These are phyloP conservation scores for Venturia pyrina DNA, from an alignment of 2,329 filamentous ascomycete species.

Conservation along the genomic window DNA sequence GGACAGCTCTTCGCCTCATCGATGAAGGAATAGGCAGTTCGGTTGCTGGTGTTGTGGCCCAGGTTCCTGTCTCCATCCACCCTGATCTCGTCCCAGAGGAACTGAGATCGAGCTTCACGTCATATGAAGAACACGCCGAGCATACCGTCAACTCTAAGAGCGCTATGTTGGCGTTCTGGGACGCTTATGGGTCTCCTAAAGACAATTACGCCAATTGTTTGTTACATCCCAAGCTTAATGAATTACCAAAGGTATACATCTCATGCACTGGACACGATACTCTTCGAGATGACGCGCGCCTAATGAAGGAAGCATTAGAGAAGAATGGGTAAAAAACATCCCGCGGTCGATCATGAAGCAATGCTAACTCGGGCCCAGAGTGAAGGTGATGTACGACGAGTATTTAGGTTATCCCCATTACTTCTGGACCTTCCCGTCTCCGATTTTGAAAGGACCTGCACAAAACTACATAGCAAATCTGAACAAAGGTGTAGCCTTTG, in stretches of 20 bases:
- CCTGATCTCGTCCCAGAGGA: constrained; percentile 26
- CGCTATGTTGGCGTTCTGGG: constrained; percentile 27
- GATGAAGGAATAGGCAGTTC: constrained; percentile 25
- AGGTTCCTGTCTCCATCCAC: constrained; percentile 29
- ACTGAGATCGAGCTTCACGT: constrained; percentile 25
- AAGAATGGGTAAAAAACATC: constrained; percentile 18
- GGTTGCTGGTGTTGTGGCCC: constrained; percentile 29
- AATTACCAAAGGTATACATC: constrained; percentile 25
- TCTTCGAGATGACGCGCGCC: constrained; percentile 24
- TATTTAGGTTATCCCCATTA: constrained; percentile 29
- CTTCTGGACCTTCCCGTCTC: constrained; percentile 27
- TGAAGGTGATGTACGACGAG: constrained; percentile 22
- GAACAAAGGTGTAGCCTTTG: constrained; percentile 19
- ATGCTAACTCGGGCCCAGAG: constrained; percentile 19
- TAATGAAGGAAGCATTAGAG: constrained; percentile 23
- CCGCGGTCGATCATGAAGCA: neutral
- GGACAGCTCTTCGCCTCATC: constrained; percentile 27
- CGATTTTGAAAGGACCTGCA: constrained; percentile 19
- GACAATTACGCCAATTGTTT: constrained; percentile 25
- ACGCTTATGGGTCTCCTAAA: constrained; percentile 23
- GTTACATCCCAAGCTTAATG: constrained; percentile 21
- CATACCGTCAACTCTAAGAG: constrained; percentile 26
- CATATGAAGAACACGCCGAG: constrained; percentile 27
- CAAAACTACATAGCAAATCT: constrained; percentile 20
- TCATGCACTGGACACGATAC: constrained; percentile 24